Base-by-base conservation (phyloP, 2,329 filamentous ascomycete genomes). In the Elsinoe perseae region DNA sequence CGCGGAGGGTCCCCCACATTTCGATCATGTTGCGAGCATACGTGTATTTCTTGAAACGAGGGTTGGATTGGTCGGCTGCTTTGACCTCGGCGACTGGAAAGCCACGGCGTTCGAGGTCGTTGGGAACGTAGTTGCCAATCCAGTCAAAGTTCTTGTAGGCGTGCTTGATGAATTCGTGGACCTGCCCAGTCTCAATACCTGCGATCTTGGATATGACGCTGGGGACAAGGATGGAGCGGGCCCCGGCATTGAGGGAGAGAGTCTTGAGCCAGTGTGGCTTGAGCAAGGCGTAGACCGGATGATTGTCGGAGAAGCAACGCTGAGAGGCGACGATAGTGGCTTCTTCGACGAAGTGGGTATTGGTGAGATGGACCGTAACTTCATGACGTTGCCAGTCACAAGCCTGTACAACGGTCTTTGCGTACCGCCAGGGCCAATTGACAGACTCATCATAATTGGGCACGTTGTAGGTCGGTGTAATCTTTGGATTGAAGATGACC, bases 361-460 rank as follows among this genome's bases (percentile, higher is more conserved):
- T 59, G 57, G 58, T 59, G 16, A 79, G 69, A 57, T 80, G 77
- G 2, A 77, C 70, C 3, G 65, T 66, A 14, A 77, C 59, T 62
- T 79, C 75, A 58, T 80, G 77, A 3, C 72, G 68, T 53, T 71
- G 64, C 76, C 76, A 80, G 63, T 79, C 77, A 1, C 73, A 69
- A 1, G 71, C 68, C 57, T 78, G 76, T 1, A 71, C 72, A 46
- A 73, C 77, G 0, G 72, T 77, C 64, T 79, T 80, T 18, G 77
- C 77, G 61, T 78, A 79, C 43, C 77, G 66, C 77, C 77, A 79
- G 0, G 75, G 69, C 75, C 75, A 79, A 64, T 79, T 76, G 1
- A 65, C 62, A 52, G 68, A 70, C 59, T 77, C 71, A 18, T 64
- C 61, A n/a, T 52, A 52, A 20, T 52, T 52, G 48, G 48, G 48